These are phyloP conservation scores for Adansonia rubrostipa DNA, from an alignment of 441 rosid species.

Conservation along the genomic window DNA sequence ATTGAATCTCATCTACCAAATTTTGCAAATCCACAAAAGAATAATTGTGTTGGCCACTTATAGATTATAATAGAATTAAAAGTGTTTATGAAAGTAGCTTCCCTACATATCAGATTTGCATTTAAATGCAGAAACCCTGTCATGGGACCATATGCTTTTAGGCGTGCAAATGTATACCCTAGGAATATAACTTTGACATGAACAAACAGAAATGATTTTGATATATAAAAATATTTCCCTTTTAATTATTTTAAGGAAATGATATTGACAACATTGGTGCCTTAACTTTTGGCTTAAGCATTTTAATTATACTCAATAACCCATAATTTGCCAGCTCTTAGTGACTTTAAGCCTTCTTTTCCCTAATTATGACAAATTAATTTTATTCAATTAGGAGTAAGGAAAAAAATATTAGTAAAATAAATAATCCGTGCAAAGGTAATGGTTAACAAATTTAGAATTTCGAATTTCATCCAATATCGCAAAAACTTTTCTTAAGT, in stretches of 20 bases:
- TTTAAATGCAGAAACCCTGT: not conserved
- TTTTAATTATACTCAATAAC: not conserved
- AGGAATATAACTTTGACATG: not conserved
- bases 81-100: not conserved
- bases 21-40: not conserved
- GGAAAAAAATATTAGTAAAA: not conserved
- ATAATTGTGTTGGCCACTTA: not conserved
- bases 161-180: slow-evolving; percentile 10
- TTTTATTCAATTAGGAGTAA: not conserved
- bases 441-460: no score
- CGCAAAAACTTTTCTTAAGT: no score
- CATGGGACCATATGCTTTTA: slow-evolving; percentile 22
- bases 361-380: not conserved
- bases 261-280: not conserved
- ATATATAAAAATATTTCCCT: not conserved
- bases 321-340: slow-evolving; percentile 9
- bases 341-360: not conserved
- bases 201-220: not conserved
- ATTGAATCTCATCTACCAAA: not conserved
- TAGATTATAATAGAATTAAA: not conserved
- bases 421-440: no score
- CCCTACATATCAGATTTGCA: slow-evolving; percentile 17
- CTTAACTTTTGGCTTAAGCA: not conserved
- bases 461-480: no score
- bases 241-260: not conserved